These are phyloP conservation scores for Skeletonema menzelii DNA, from an alignment of 108 stramenopile species.

Conservation along the genomic window DNA sequence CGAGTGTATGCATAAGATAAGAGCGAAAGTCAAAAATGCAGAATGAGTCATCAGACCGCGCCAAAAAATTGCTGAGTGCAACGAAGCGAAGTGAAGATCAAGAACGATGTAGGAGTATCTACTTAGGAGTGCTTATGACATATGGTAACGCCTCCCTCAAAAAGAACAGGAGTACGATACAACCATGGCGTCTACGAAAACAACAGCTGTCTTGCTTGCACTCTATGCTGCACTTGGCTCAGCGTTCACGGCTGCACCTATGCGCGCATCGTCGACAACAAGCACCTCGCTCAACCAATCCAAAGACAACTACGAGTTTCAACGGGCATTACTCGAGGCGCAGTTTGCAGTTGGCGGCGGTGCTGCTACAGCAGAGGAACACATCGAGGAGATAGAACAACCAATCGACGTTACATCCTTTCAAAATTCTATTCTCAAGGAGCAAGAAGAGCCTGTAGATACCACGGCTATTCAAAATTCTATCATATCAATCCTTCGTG, in stretches of 20 bases:
- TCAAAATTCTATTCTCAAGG: no score
- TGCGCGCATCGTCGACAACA: neutral
- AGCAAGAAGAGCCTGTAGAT: neutral
- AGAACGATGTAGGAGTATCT: no score
- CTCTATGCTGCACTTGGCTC: constrained; percentile 5
- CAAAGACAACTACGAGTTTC: neutral
- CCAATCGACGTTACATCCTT: neutral
- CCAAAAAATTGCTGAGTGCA: neutral
- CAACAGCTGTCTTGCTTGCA: constrained; percentile 1
- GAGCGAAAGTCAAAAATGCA: neutral
- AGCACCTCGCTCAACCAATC: neutral
- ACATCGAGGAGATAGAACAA: neutral
- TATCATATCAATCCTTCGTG: constrained; percentile 31
- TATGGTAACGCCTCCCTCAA: no score
- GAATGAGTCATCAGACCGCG: neutral
- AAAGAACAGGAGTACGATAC: no score
- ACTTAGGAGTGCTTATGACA: no score
- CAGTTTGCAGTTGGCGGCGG: constrained; percentile 9
- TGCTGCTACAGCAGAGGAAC: neutral
- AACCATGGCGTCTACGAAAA: constrained; percentile 14
- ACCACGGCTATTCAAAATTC: constrained; percentile 21
- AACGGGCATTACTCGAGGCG: constrained; percentile 12
- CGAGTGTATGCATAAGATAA: neutral
- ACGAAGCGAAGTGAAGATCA: no score
- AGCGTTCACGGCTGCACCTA: neutral